A percentile compares a stretch with the other conserved stretches of the same genome.
Evolutionary conservation across 2,329 filamentous ascomycete genomes (phyloP).

Genomic region (Penicillium vulpinum): DNA sequence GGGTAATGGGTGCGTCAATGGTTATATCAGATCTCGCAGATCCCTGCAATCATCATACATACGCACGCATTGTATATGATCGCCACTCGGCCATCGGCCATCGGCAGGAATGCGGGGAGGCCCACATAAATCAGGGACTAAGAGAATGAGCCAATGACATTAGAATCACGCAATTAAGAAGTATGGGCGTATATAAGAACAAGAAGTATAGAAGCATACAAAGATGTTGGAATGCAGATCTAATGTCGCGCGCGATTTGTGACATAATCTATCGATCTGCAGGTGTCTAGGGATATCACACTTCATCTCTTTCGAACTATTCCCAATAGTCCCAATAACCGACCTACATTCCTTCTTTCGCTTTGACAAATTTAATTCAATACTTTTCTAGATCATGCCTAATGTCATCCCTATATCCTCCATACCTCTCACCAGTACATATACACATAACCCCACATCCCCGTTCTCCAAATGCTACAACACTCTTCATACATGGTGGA

Average conservation of each 20-base stretch:
- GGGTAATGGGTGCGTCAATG: background rate
- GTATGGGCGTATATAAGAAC: too few species aligned
- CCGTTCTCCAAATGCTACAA: conserved; percentile 11
- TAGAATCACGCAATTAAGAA: background rate
- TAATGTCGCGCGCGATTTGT: too few species aligned
- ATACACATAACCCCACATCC: too few species aligned
- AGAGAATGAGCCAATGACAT: background rate
- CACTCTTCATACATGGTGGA: conserved; percentile 6
- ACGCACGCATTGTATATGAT: background rate
- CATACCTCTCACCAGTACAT: too few species aligned
- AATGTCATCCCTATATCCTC: background rate
- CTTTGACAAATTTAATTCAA: background rate
- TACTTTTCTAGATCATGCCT: background rate
- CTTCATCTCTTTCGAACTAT: background rate
- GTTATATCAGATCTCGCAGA: background rate
- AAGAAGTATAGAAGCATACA: background rate
- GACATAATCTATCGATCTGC: conserved; percentile 6
- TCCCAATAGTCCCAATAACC: too few species aligned
- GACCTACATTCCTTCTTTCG: background rate
- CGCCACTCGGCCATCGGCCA: conserved; percentile 21
- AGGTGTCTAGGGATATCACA: too few species aligned
- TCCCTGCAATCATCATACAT: background rate
- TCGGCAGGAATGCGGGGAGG: background rate
- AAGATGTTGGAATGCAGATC: too few species aligned
- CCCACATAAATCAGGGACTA: background rate